A percentile compares a stretch with the other conserved stretches of the same genome.
Conservation (phyloP, 2,329 filamentous ascomycete genomes). For the Ascochyta pisi region DNA sequence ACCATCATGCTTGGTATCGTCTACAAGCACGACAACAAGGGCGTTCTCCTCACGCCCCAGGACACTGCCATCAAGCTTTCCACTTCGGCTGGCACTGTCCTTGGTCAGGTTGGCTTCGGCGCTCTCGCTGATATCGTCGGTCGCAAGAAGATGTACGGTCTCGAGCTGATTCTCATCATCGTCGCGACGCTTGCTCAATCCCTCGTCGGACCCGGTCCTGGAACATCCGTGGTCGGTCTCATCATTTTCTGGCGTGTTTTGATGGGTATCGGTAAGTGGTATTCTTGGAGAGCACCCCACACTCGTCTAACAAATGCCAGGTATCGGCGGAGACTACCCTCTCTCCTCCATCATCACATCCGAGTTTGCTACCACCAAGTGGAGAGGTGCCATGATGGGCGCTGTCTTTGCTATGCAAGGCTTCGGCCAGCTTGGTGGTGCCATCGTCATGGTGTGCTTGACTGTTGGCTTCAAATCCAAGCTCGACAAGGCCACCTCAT, state of each 20-base stretch:
- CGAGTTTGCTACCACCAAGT: constrained; percentile 52
- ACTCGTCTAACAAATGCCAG: constrained; percentile 24
- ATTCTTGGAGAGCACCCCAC: constrained; percentile 46
- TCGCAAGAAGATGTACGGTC: constrained; percentile 83
- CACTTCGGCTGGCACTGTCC: constrained; percentile 81
- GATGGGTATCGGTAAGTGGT: constrained; percentile 47
- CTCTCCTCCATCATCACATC: constrained; percentile 83
- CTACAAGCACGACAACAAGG: constrained; percentile 65
- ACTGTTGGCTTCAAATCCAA: constrained; percentile 41
- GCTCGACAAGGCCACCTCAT: constrained; percentile 25
- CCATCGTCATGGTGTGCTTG: constrained; percentile 45
- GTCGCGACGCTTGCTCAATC: constrained; percentile 49
- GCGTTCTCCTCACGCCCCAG: constrained; percentile 65
- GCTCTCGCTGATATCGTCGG: constrained; percentile 73
- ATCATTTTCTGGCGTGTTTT: constrained; percentile 52
- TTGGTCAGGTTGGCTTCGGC: constrained; percentile 78
- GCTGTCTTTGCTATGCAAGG: constrained; percentile 55
- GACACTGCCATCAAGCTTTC: constrained; percentile 87
- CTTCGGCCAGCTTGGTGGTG: constrained; percentile 51
- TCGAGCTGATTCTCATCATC: constrained; percentile 51
- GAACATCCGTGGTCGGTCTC: constrained; percentile 46
- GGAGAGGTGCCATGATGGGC: constrained; percentile 52
- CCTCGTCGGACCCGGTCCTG: constrained; percentile 43
- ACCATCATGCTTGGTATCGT: constrained; percentile 78
- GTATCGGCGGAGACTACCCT: constrained; percentile 75